These are phyloP conservation scores for Fusarium udum DNA, from an alignment of 2,329 filamentous ascomycete species.

Conservation along the genomic window DNA sequence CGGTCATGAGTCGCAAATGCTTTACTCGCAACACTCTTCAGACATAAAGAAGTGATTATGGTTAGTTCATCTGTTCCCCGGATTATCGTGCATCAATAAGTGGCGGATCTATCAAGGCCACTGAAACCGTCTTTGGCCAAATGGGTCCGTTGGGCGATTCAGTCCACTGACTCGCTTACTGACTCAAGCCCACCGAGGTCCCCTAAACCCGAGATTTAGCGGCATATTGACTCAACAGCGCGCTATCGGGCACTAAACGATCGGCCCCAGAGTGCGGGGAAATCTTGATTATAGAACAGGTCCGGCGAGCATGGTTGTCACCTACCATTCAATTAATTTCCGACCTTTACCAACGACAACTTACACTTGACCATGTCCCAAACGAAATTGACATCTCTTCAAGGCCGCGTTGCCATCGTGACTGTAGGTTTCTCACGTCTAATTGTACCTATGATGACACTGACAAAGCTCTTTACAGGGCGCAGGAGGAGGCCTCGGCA, in stretches of 20 bases:
- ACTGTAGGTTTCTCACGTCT: accelerated
- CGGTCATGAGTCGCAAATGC: not conserved
- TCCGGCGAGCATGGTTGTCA: accelerated
- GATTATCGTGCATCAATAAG: not conserved
- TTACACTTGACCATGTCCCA: not conserved
- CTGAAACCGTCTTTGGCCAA: not conserved
- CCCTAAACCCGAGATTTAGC: not conserved
- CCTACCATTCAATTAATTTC: not conserved
- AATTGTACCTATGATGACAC: accelerated
- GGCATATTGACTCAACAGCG: not conserved
- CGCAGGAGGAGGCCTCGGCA: not conserved
- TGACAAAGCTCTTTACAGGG: not conserved
- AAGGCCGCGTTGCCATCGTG: not conserved
- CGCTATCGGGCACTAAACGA: not conserved
- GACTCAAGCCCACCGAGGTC: not conserved
- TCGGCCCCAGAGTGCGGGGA: not conserved
- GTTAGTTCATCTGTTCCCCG: not conserved
- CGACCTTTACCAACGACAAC: not conserved
- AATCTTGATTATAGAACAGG: not conserved
- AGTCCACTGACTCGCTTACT: not conserved
- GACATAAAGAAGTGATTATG: not conserved
- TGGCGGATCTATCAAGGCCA: not conserved
- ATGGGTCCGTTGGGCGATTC: not conserved
- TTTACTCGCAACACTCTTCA: accelerated
- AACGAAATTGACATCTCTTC: not conserved